Evolutionary conservation across 352 stramenopile species (phyloP), one percentile per base, ranked within the genome.

Genomic region (Globisporangium apiculatum): DNA sequence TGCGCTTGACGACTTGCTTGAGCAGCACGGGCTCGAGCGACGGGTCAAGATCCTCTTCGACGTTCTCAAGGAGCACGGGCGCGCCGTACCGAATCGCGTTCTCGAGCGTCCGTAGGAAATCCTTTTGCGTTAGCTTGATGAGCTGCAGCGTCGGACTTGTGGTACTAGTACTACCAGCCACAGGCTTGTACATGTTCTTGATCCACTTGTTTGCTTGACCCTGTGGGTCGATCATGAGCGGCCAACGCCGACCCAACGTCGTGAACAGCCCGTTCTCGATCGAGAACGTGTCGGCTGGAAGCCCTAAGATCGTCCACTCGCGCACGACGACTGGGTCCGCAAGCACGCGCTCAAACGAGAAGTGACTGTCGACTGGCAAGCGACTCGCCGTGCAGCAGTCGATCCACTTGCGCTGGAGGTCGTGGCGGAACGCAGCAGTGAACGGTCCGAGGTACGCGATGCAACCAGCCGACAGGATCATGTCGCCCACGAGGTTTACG

Each of bases 181-280:
- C 24, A 31, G 24, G 24, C 64, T 90, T 96, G 69, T 92, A 97
- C 84, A 97, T 97, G 61, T 96, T 95, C 45, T 94, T 91, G 56
- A 97, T 90, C 92, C 91, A 98, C 62, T 94, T 92, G 70, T 98
- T 97, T 6, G 87, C 92, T 67, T 98, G 92, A 24, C 88, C 89
- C 60, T 98, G 91, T 1, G 92, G 92, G 54, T 98, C 92, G 57
- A 98, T 98, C 87, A 98, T 96, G 9, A 98, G 75, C 9, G 92
- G 91, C 91, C 91, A 98, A 0, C 91, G 79, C 0, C 91, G 70
- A 4, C 85, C 87, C 71, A 91, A 87, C 2, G 89, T 97, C 7
- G 89, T 94, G 56, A 98, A 95, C 37, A 97, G 58, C 38, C 91
- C 92, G 60, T 98, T 98, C 55, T 98, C 91, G 24, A 92, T 96